phyloP scores from a whole-genome alignment of 768 basidiomycete species.

The Suillus sp. region DNA sequence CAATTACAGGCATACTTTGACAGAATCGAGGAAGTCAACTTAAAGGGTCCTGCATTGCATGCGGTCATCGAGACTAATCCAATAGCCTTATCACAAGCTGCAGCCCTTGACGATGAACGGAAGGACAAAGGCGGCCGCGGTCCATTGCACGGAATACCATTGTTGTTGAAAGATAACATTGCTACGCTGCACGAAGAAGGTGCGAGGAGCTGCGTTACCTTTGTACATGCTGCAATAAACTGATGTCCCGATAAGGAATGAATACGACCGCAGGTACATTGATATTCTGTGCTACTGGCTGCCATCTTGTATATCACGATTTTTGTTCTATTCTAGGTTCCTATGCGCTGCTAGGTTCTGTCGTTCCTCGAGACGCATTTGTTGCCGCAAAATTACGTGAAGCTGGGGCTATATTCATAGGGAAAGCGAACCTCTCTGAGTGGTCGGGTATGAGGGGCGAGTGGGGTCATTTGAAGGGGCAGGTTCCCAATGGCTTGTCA shows the following conservation, averaged over 20 bases:
- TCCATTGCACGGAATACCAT: conserved; percentile 53
- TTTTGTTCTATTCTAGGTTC: conserved; percentile 10
- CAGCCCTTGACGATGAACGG: conserved; percentile 48
- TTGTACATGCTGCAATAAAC: not conserved
- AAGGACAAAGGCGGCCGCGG: conserved; percentile 43
- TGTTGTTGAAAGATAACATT: conserved; percentile 47
- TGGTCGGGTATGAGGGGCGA: conserved; percentile 43
- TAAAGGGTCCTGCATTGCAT: conserved; percentile 55
- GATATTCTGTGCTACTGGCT: not conserved
- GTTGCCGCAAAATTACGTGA: conserved; percentile 33
- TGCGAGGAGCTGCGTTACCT: conserved; percentile 8
- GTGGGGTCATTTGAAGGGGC: conserved; percentile 17
- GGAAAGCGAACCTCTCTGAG: conserved; percentile 46
- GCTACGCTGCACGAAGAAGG: conserved; percentile 24
- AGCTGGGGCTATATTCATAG: conserved; percentile 41
- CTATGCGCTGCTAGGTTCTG: conserved; percentile 20
- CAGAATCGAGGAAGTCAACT: conserved; percentile 70
- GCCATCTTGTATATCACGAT: not conserved
- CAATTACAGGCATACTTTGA: conserved; percentile 58
- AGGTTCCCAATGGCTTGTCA: conserved; percentile 45
- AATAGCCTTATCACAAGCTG: conserved; percentile 53
- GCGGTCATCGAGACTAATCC: conserved; percentile 63
- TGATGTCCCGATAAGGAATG: not conserved
- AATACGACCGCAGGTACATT: not conserved
- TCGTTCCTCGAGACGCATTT: conserved; percentile 32